Base-by-base conservation (phyloP, 345 rosid genomes). In the Eucalyptus regnans region DNA sequence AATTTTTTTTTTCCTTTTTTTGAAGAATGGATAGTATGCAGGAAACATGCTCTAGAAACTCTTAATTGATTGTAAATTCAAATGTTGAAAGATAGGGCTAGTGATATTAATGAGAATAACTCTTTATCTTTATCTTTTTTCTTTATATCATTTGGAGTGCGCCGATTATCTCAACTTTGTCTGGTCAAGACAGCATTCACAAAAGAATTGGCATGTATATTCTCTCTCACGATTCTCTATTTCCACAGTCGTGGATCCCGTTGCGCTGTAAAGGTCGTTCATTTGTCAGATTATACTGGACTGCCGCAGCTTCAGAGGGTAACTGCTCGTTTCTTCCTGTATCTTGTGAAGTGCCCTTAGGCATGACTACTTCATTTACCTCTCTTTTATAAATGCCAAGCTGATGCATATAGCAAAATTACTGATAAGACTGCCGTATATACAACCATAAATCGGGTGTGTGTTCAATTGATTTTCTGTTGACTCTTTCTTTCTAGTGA, bases 181-280 rank as follows among this genome's bases (percentile, higher is more conserved):
- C 3, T 1, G 27, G 60, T 54, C 27, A 54, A 0, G 60, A 6
- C 27, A 9, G 22, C 12, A 22, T 23, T 56, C 27, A 4, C 12
- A 2, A 56, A 22, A 56, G 12, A 22, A 1, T 56, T 4, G 27
- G 1, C 27, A 2, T 56, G 9, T 56, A 8, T 56, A 22, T 56
- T 54, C 27, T 54, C 8, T 54, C 25, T 60, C 66, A 25, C 25
- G n/a, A 7, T 15, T 60, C 66, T 25, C 7, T 17, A n/a, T 27
- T 13, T 46, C 66, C 90, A 90, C 93, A 97, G 99, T 37, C 93
- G 87, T 92, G 98, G 95, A 64, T 90, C 90, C 94, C 93, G 94
- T 92, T 96, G 96, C 86, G 99, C 99, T 52, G 92, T 96, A 66
- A 96, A 97, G 88, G 98, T 94, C 91, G 99, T 94, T 89, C 94